Evolutionary conservation across 129 eudicot species (phyloP).

Genomic region (Smallanthus sonchifolius): DNA sequence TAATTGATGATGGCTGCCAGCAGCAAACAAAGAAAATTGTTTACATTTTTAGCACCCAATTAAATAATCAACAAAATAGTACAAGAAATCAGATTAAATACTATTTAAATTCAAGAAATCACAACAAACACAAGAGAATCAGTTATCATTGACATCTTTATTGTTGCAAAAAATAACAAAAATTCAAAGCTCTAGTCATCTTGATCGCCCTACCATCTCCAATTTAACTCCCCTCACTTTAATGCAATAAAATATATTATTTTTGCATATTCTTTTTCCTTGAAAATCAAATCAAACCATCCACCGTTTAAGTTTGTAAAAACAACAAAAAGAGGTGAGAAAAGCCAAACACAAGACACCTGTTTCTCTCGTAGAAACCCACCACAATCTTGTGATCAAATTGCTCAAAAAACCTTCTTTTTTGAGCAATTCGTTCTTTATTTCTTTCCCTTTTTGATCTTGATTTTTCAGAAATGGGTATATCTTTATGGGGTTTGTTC

Average conservation of each 20-base stretch:
- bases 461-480: conserved; percentile 38
- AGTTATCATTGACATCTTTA: conserved; percentile 47
- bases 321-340: conserved; percentile 38
- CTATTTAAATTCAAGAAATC: conserved; percentile 13
- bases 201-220: conserved; percentile 33
- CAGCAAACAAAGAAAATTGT: background rate
- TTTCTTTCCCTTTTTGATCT: conserved; percentile 20
- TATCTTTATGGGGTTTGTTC: conserved; percentile 19
- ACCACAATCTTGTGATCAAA: conserved; percentile 46
- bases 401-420: conserved; percentile 33
- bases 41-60: conserved; percentile 8
- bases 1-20: conserved; percentile 9
- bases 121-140: conserved; percentile 19
- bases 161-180: conserved; percentile 42
- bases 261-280: background rate
- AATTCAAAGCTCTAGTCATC: conserved; percentile 35
- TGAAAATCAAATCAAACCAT: background rate
- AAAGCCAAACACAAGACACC: conserved; percentile 58
- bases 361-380: conserved; percentile 48
- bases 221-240: conserved; percentile 39
- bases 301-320: conserved; percentile 24
- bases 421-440: conserved; percentile 29
- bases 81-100: background rate
- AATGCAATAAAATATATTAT: conserved; percentile 24
- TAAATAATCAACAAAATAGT: background rate